phyloP scores from a whole-genome alignment of 2,329 filamentous ascomycete species.

The Talaromyces sp. region DNA sequence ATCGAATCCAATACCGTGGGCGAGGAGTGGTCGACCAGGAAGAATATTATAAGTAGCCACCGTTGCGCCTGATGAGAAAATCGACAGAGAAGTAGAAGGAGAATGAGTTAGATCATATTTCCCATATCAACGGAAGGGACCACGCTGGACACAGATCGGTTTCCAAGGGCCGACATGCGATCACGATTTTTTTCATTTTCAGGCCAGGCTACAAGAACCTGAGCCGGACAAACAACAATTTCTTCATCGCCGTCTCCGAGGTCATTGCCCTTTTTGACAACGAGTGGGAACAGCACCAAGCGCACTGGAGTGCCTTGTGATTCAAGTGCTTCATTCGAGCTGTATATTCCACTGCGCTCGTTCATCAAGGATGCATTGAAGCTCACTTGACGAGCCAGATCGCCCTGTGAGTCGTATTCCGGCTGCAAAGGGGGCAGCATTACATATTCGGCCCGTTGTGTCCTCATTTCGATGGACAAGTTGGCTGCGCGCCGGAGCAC shows the following conservation, averaged over 20 bases:
- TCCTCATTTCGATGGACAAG: constrained; percentile 94
- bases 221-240: constrained; percentile 90
- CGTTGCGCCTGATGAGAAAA: not conserved
- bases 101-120: constrained; percentile 36
- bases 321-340: constrained; percentile 77
- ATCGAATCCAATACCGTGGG: not conserved
- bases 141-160: constrained; percentile 45
- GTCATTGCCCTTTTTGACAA: constrained; percentile 94
- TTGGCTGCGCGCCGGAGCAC: constrained; percentile 87
- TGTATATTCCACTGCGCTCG: constrained; percentile 71
- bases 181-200: constrained; percentile 27
- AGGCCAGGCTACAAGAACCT: constrained; percentile 73
- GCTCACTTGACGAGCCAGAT: constrained; percentile 78
- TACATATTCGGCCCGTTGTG: constrained; percentile 93
- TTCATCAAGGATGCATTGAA: constrained; percentile 97
- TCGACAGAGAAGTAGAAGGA: not conserved
- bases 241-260: constrained; percentile 84
- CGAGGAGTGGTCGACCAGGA: not conserved
- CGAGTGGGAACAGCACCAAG: constrained; percentile 90
- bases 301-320: constrained; percentile 73
- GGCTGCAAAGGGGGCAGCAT: constrained; percentile 95
- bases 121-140: constrained; percentile 42
- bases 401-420: constrained; percentile 90
- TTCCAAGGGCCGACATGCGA: constrained; percentile 35
- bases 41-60: not conserved